Conservation (phyloP, 1,284 basidiomycete genomes). For the Xerocomus amazonicus region DNA sequence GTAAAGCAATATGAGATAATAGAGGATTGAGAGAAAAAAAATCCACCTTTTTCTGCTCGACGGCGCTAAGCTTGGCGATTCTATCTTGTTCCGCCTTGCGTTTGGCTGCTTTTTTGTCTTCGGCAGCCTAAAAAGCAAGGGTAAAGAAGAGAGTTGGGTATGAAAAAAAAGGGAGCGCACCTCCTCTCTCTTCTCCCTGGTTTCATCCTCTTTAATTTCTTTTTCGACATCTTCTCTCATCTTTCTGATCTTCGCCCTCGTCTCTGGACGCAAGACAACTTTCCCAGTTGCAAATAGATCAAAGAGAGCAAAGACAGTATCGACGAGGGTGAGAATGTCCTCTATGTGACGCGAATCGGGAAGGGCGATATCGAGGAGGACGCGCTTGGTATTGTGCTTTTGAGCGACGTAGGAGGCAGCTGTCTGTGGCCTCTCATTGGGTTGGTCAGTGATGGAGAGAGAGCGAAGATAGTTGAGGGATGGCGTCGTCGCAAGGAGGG, state of each 20-base stretch:
- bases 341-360: constrained; percentile 49
- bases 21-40: background rate
- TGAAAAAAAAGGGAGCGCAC: constrained; percentile 31
- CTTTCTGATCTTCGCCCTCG: constrained; percentile 69
- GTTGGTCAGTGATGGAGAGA: constrained; percentile 80
- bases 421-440: constrained; percentile 59
- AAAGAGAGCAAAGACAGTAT: constrained; percentile 68
- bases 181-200: constrained; percentile 71
- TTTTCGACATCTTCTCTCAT: constrained; percentile 68
- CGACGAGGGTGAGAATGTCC: constrained; percentile 56
- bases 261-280: constrained; percentile 73
- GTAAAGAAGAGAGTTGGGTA: background rate
- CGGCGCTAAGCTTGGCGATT: constrained; percentile 67
- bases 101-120: constrained; percentile 70
- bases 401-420: constrained; percentile 30
- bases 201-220: constrained; percentile 62
- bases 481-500: constrained; percentile 59
- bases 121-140: constrained; percentile 41
- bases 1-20: background rate
- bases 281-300: constrained; percentile 55
- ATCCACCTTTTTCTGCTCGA: constrained; percentile 77
- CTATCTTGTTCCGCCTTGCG: constrained; percentile 71
- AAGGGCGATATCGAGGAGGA: constrained; percentile 63
- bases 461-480: constrained; percentile 76
- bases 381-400: constrained; percentile 55